Percentiles rank a stretch among this genome's conserved stretches.
phyloP scores from a whole-genome alignment of 1,139 yeast species.

The Suhomyces taliae region DNA sequence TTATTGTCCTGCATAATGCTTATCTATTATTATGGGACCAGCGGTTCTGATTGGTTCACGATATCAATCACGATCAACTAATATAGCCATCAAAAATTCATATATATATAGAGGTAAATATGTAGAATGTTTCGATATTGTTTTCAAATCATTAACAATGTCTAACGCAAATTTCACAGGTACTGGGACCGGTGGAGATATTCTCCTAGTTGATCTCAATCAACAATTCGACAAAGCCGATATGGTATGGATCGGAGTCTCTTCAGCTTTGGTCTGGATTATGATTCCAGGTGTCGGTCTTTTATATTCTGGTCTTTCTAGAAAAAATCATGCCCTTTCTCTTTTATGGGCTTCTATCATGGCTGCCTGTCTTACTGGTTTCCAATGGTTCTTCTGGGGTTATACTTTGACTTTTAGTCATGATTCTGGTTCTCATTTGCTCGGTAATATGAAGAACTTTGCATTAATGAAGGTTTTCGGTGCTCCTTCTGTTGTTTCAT shows the following conservation, averaged over 20 bases:
- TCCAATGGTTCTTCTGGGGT: conserved; percentile 99
- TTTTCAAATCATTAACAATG: conserved; percentile 2
- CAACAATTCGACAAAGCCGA: conserved; percentile 71
- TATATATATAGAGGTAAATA: background rate
- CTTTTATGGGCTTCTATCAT: conserved; percentile 91
- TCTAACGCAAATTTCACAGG: conserved; percentile 38
- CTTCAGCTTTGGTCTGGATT: conserved; percentile 81
- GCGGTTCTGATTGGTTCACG: background rate
- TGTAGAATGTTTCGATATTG: background rate
- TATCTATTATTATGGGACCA: background rate
- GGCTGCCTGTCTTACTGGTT: conserved; percentile 76
- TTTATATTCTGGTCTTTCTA: conserved; percentile 83
- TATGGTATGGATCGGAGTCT: conserved; percentile 84
- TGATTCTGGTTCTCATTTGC: conserved; percentile 57
- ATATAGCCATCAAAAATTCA: background rate
- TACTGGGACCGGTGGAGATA: conserved; percentile 76
- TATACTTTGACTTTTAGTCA: conserved; percentile 84
- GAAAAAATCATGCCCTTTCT: conserved; percentile 90
- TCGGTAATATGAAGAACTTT: conserved; percentile 80
- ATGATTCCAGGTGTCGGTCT: conserved; percentile 96
- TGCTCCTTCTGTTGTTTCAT: conserved; percentile 65
- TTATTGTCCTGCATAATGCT: background rate
- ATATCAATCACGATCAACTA: background rate
- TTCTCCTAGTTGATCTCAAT: conserved; percentile 71
- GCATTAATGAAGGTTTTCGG: conserved; percentile 79